A percentile compares a stretch with the other conserved stretches of the same genome.
These are phyloP conservation scores for Penicillium bovifimosum DNA, from an alignment of 495 filamentous ascomycete genomes.

Conservation along the genomic window DNA sequence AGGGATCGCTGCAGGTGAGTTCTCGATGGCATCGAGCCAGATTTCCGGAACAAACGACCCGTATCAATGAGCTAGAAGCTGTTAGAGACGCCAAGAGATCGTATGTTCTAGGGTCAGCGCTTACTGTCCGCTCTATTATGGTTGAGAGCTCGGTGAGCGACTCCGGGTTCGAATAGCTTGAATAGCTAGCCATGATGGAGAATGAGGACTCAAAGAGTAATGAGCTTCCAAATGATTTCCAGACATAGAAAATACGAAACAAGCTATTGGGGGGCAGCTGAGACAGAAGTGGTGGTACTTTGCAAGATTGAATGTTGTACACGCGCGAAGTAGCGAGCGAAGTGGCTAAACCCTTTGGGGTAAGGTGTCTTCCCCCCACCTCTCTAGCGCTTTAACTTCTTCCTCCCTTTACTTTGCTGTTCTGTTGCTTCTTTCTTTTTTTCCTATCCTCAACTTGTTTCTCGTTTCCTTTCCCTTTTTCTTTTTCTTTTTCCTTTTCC, in stretches of 20 bases:
- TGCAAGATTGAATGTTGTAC: background rate
- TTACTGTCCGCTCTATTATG: constrained; percentile 44
- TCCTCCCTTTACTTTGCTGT: constrained; percentile 16
- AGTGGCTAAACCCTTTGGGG: constrained; percentile 25
- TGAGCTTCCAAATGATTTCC: too few relatives aligned
- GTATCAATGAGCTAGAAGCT: constrained; percentile 42
- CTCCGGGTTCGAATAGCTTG: constrained; percentile 35
- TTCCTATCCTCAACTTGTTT: constrained; percentile 12
- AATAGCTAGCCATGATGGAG: constrained; percentile 24
- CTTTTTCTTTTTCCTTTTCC: constrained; percentile 16
- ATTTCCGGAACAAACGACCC: constrained; percentile 41
- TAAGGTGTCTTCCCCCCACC: constrained; percentile 31
- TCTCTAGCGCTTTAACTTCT: constrained; percentile 34
- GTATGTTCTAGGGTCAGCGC: background rate
- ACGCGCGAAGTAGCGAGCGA: constrained; percentile 5
- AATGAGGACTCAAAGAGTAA: background rate
- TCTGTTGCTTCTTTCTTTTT: constrained; percentile 11
- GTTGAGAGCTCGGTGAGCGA: constrained; percentile 39
- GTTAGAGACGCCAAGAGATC: constrained; percentile 17
- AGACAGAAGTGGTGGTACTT: background rate
- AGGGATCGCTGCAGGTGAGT: constrained; percentile 39
- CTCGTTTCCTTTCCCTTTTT: constrained; percentile 16
- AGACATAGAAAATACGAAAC: background rate
- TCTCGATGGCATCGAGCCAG: constrained; percentile 31
- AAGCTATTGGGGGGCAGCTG: background rate